Percentiles rank a stretch among this genome's conserved stretches.
Evolutionary conservation across 805 yeast genomes (phyloP).

Genomic region (Blastobotrys mokoenaii): DNA sequence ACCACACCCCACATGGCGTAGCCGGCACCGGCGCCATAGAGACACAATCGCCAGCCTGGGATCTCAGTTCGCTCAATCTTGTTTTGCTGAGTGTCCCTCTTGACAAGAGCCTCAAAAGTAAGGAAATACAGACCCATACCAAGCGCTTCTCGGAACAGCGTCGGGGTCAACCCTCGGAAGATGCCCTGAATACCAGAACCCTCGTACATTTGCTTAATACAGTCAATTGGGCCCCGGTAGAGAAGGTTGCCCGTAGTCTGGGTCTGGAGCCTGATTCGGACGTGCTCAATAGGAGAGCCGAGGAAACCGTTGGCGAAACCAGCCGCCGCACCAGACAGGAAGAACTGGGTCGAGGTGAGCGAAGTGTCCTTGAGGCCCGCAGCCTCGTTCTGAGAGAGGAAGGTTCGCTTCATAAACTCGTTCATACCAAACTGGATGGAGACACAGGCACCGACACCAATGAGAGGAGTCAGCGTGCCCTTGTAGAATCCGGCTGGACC

Average conservation of each 20-base stretch:
- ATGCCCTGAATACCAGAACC: conserved; percentile 53
- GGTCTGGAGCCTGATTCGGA: conserved; percentile 89
- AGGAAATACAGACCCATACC: conserved; percentile 84
- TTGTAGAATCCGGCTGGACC: conserved; percentile 84
- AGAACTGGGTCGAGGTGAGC: conserved; percentile 58
- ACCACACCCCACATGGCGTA: conserved; percentile 76
- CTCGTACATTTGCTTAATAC: conserved; percentile 48
- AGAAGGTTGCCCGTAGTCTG: conserved; percentile 52
- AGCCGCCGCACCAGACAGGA: conserved; percentile 80
- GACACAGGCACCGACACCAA: conserved; percentile 97
- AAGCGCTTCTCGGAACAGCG: conserved; percentile 72
- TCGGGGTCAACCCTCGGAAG: conserved; percentile 76
- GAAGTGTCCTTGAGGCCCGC: conserved; percentile 26
- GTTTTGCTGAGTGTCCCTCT: conserved; percentile 46
- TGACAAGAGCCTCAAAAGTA: conserved; percentile 82
- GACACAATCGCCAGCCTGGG: conserved; percentile 80
- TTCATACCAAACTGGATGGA: conserved; percentile 93
- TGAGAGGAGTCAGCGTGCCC: conserved; percentile 86
- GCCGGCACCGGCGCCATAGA: conserved; percentile 88
- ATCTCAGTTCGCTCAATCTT: conserved; percentile 55
- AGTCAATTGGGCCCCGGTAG: conserved; percentile 68
- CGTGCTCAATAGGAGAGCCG: conserved; percentile 92
- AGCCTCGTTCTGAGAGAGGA: conserved; percentile 37
- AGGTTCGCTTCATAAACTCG: conserved; percentile 84
- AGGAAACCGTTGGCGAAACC: conserved; percentile 84